Evolutionary conservation across 139 green algal genomes (phyloP), one percentile per base, ranked within the genome.

Genomic region (Micractinium sp.): DNA sequence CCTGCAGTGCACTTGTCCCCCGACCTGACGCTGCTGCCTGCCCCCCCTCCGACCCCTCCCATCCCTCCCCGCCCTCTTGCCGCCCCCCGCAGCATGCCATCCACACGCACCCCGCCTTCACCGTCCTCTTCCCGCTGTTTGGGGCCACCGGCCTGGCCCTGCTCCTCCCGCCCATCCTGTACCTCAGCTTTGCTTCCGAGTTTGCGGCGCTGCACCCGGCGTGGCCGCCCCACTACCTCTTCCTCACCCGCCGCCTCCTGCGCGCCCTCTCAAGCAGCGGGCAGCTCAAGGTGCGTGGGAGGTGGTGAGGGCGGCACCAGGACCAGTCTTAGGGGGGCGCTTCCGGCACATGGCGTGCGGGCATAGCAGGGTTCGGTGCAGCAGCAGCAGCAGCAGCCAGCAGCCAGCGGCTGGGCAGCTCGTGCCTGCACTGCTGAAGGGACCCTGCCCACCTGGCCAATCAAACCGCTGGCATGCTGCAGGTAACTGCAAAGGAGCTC

Each of bases 191-290:
- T n/a, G 63, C 63, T 16, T n/a, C 22, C 15, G 83, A 87, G 83
- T 87, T 87, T 69, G 67, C 22, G 0, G 38, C 27, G 19, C 38
- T 87, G 83, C 83, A 87, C 67, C 83, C 83, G 35, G 31, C 41
- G 25, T 87, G 83, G 83, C 83, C 83, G 67, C 83, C 83, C 15
- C 83, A 87, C 83, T 87, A 87, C 83, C 15, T 87, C 67, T 87
- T 87, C 67, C 83, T 87, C 0, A 19, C 31, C 18, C 66, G 39
- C 9, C 36, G 83, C 38, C 38, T 87, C 66, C 41, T 87, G 71
- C 67, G 83, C 60, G 83, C 83, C 13, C 67, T 87, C 13, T 41
- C 41, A 14, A 39, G 39, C 67, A 87, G 31, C 83, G 76, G 76
- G 27, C 66, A 80, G 38, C 39, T 87, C 2, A 87, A 87, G 83